Conservation (phyloP, 345 rosid species). For the Eutrema heterophyllum region DNA sequence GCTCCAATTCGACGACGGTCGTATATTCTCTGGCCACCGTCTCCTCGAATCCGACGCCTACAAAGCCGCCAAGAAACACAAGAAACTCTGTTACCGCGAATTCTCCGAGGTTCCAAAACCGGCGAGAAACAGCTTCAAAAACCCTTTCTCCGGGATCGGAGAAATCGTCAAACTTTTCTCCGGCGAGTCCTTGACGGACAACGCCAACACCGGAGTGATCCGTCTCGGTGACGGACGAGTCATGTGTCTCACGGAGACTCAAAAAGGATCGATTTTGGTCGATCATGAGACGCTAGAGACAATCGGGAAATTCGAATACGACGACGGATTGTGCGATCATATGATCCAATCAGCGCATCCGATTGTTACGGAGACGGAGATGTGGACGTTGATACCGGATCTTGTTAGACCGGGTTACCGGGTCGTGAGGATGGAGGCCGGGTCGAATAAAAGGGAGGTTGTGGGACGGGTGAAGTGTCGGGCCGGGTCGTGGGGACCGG, state of each 20-base stretch:
- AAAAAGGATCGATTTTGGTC: constrained; percentile 74
- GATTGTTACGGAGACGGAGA: constrained; percentile 67
- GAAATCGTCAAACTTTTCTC: constrained; percentile 70
- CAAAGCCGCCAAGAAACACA: constrained; percentile 71
- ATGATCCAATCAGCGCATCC: constrained; percentile 92
- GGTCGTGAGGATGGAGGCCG: constrained; percentile 77
- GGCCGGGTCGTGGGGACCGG: constrained; percentile 74
- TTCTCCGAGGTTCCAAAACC: constrained; percentile 86
- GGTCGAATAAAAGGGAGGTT: constrained; percentile 74
- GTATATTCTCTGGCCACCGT: constrained; percentile 65
- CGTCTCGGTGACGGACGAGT: constrained; percentile 87
- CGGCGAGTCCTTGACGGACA: constrained; percentile 84
- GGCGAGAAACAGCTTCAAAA: constrained; percentile 25
- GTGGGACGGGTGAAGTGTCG: constrained; percentile 75
- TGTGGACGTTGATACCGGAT: constrained; percentile 80
- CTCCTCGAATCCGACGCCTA: constrained; percentile 85
- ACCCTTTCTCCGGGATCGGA: constrained; percentile 62
- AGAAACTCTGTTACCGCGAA: constrained; percentile 73
- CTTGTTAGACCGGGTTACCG: constrained; percentile 67
- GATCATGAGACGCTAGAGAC: constrained; percentile 70
- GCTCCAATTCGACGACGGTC: constrained; percentile 66
- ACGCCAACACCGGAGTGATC: constrained; percentile 87
- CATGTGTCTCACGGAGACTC: constrained; percentile 87
- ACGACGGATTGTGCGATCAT: constrained; percentile 59
- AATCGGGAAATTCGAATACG: constrained; percentile 62